Evolutionary conservation across 73 alveolate species (phyloP).

Genomic region (Tetrahymena elliotti): DNA sequence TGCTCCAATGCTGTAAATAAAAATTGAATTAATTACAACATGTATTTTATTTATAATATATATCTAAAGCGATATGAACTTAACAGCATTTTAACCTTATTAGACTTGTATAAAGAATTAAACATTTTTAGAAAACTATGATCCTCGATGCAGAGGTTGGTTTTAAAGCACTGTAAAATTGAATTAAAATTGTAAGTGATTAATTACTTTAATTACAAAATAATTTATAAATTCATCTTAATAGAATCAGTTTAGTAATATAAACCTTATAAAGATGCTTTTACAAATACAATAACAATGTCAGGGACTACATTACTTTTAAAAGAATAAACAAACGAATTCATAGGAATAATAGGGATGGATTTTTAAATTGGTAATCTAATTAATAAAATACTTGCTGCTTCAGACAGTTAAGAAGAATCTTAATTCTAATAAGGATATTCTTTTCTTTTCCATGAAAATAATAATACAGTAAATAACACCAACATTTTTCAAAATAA

Average conservation of each 20-base stretch:
- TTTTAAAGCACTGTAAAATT: background rate
- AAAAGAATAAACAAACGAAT: background rate
- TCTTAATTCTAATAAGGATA: background rate
- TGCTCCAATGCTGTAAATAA: background rate
- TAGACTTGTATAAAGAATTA: background rate
- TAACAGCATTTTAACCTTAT: background rate
- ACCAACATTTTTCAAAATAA: too few species aligned
- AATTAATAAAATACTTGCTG: background rate
- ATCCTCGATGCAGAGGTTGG: background rate
- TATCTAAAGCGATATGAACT: background rate
- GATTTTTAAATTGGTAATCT: background rate
- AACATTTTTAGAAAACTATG: background rate
- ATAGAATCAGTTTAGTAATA: background rate
- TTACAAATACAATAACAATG: background rate
- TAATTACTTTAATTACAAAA: background rate
- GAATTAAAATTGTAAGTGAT: background rate
- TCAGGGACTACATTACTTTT: background rate
- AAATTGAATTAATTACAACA: background rate
- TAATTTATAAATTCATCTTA: background rate
- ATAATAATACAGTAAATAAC: background rate
- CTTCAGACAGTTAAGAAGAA: background rate
- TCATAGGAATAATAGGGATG: background rate
- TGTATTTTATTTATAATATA: too few species aligned
- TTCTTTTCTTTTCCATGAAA: background rate
- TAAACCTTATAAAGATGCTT: background rate